Conservation (phyloP, 768 basidiomycete genomes). For the Paxillus rubicundulus region DNA sequence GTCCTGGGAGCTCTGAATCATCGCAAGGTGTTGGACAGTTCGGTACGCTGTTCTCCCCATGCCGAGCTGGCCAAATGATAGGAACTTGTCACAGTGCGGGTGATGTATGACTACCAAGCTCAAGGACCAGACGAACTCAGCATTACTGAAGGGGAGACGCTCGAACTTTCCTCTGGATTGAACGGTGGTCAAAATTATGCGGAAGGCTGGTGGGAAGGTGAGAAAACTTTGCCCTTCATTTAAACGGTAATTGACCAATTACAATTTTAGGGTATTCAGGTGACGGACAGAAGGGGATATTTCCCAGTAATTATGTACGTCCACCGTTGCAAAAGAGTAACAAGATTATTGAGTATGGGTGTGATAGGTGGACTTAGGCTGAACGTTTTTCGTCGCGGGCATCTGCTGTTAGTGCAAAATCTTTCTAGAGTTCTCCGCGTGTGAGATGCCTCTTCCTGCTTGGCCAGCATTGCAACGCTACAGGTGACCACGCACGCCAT, state of each 20-base stretch:
- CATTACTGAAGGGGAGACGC: slow-evolving; percentile 56
- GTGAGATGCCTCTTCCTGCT: slow-evolving; percentile 21
- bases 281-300: slow-evolving; percentile 69
- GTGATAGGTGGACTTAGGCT: slow-evolving; percentile 49
- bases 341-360: slow-evolving; percentile 21
- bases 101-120: slow-evolving; percentile 75
- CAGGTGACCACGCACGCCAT: slow-evolving; percentile 21
- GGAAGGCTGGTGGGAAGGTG: slow-evolving; percentile 89
- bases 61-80: slow-evolving; percentile 2
- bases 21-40: slow-evolving; percentile 42
- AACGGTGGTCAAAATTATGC: slow-evolving; percentile 64
- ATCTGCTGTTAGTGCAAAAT: slow-evolving; percentile 7
- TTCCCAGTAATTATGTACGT: slow-evolving; percentile 87
- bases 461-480: slow-evolving; percentile 9
- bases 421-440: slow-evolving; percentile 20
- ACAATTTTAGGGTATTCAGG: slow-evolving; percentile 53
- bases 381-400: slow-evolving; percentile 18
- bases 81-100: slow-evolving; percentile 54
- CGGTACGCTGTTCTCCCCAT: slow-evolving; percentile 41
- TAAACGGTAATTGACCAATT: slow-evolving; percentile 24
- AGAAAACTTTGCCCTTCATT: slow-evolving; percentile 21
- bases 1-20: slow-evolving; percentile 13
- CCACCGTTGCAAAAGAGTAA: slow-evolving; percentile 9
- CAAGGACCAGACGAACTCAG: slow-evolving; percentile 70
- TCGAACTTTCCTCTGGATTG: slow-evolving; percentile 63